Conservation (phyloP, 768 basidiomycete species). For the Leccinum arenicola region DNA sequence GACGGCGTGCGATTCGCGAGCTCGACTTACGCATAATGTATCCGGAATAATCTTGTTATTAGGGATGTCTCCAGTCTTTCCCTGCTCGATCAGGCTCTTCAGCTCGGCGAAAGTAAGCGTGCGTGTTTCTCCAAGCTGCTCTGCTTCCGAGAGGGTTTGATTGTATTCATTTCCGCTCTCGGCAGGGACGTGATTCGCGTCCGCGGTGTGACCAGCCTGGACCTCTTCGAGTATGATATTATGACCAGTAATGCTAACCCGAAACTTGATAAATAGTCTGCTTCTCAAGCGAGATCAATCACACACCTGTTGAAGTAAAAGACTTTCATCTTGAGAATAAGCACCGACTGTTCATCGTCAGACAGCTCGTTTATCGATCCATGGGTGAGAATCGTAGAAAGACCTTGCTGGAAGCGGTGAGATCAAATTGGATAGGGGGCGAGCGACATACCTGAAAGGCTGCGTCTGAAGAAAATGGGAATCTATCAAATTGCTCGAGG, state of each 20-base stretch:
- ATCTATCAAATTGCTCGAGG: constrained; percentile 36
- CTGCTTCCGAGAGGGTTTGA: constrained; percentile 3
- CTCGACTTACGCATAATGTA: constrained; percentile 54
- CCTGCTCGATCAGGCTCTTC: constrained; percentile 67
- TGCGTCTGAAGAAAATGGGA: constrained; percentile 56
- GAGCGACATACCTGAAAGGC: constrained; percentile 50
- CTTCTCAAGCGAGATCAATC: constrained; percentile 25
- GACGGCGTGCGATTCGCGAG: not conserved
- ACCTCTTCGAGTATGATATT: constrained; percentile 30
- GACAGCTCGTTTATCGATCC: constrained; percentile 35
- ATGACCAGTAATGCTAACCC: constrained; percentile 30
- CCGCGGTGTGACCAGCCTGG: constrained; percentile 11
- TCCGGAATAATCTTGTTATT: constrained; percentile 74
- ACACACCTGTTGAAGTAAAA: constrained; percentile 72
- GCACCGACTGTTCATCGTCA: constrained; percentile 42
- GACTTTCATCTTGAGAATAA: constrained; percentile 52
- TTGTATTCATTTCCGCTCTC: constrained; percentile 22
- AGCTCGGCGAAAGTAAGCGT: constrained; percentile 65
- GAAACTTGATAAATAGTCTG: constrained; percentile 22
- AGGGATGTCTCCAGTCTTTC: constrained; percentile 69
- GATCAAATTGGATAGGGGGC: not conserved
- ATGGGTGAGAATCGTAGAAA: constrained; percentile 52
- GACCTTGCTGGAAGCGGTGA: constrained; percentile 52
- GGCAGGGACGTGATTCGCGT: constrained; percentile 9
- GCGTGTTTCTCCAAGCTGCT: constrained; percentile 23